Percentiles rank a stretch among this genome's conserved stretches.
Conservation (phyloP, 1,139 yeast species). For the Candida smagusa region DNA sequence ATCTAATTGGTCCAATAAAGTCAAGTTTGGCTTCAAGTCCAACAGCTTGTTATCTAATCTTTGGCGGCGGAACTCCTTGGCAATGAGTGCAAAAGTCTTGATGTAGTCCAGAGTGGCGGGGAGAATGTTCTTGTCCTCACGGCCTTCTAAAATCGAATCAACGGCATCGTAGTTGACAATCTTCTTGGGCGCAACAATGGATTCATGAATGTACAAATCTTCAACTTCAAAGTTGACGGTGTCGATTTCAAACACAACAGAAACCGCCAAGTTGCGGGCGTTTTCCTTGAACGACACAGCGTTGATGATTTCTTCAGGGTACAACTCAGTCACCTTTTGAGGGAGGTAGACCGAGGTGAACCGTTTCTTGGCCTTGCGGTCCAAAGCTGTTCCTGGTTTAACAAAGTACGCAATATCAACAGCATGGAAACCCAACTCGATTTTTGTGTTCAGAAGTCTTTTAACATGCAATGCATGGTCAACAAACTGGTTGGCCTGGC, state of each 20-base stretch:
- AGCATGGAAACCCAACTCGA: slow-evolving; percentile 77
- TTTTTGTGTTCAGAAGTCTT: slow-evolving; percentile 52
- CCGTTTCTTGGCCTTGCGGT: slow-evolving; percentile 87
- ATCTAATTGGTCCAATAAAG: slow-evolving; percentile 76
- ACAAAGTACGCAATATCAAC: slow-evolving; percentile 74
- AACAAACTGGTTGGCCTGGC: slow-evolving; percentile 56
- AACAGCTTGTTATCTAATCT: slow-evolving; percentile 54
- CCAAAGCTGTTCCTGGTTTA: slow-evolving; percentile 70
- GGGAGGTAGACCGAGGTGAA: slow-evolving; percentile 88
- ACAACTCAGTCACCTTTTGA: slow-evolving; percentile 67
- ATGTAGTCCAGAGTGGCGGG: slow-evolving; percentile 68
- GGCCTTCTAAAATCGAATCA: slow-evolving; percentile 40
- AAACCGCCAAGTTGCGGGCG: slow-evolving; percentile 63
- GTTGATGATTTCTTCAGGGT: slow-evolving; percentile 64
- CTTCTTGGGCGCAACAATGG: slow-evolving; percentile 62
- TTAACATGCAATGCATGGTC: slow-evolving; percentile 83
- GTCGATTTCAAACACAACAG: slow-evolving; percentile 81
- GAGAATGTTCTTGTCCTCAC: slow-evolving; percentile 30
- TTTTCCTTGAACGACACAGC: slow-evolving; percentile 61
- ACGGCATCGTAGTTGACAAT: slow-evolving; percentile 50
- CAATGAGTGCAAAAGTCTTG: slow-evolving; percentile 60
- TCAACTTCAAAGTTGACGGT: slow-evolving; percentile 70
- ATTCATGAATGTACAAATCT: slow-evolving; percentile 75
- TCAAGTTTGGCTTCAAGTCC: slow-evolving; percentile 53
- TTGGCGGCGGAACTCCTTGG: slow-evolving; percentile 71